Evolutionary conservation across 2,329 filamentous ascomycete species (phyloP).

Genomic region (Cytospora leucostoma): DNA sequence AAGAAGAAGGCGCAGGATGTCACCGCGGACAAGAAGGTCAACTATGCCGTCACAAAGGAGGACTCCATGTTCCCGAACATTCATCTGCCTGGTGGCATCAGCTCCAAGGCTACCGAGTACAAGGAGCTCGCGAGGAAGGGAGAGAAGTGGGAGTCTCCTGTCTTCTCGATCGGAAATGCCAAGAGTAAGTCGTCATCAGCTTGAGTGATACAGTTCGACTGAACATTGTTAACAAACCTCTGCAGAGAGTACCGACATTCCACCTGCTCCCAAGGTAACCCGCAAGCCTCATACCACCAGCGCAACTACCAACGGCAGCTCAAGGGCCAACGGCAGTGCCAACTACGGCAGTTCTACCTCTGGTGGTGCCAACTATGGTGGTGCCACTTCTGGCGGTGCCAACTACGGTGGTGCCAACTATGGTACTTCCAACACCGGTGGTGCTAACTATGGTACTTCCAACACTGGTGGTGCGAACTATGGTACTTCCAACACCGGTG

Average conservation of each 20-base stretch:
- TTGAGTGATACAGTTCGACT: not conserved
- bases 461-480: conserved; percentile 30
- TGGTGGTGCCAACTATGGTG: not conserved
- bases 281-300: conserved; percentile 45
- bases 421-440: conserved; percentile 8
- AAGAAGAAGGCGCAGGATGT: conserved; percentile 61
- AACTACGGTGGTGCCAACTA: conserved; percentile 29
- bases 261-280: conserved; percentile 54
- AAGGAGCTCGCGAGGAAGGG: conserved; percentile 84
- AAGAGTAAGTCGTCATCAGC: conserved; percentile 40
- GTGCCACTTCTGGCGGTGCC: too few species aligned
- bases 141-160: conserved; percentile 89
- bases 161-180: conserved; percentile 85
- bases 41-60: conserved; percentile 81
- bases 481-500: not conserved
- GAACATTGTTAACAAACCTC: conserved; percentile 2
- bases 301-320: conserved; percentile 24
- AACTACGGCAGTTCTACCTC: conserved; percentile 7
- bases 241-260: conserved; percentile 66
- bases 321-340: conserved; percentile 31
- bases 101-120: conserved; percentile 92
- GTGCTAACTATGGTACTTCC: too few species aligned
- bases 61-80: conserved; percentile 90
- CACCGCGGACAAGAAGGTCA: conserved; percentile 58
- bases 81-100: conserved; percentile 82